Evolutionary conservation across 2,329 filamentous ascomycete species (phyloP).

Genomic region (Claviceps arundinis): DNA sequence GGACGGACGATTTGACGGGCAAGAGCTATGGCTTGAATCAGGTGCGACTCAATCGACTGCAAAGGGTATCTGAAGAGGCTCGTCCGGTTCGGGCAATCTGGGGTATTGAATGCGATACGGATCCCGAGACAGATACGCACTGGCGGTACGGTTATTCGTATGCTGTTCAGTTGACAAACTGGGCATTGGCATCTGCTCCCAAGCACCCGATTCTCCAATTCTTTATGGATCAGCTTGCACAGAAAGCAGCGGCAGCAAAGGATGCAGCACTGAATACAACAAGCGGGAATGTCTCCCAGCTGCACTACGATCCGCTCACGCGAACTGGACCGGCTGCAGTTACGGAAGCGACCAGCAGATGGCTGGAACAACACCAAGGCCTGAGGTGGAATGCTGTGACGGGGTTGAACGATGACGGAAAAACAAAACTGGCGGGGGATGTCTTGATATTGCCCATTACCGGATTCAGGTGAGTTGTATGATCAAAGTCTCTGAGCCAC

Average conservation of each 20-base stretch:
- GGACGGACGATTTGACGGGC: conserved; percentile 2
- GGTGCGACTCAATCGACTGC: background rate
- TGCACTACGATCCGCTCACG: conserved; percentile 9
- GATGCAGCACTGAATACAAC: background rate
- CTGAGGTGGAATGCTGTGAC: conserved; percentile 12
- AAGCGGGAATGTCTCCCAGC: background rate
- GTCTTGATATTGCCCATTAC: conserved; percentile 11
- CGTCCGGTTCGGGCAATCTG: conserved; percentile 2
- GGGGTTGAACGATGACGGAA: conserved; percentile 10
- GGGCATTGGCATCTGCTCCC: conserved; percentile 12
- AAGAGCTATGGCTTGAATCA: background rate
- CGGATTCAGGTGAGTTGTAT: conserved; percentile 11
- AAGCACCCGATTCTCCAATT: conserved; percentile 8
- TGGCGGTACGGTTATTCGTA: conserved; percentile 14
- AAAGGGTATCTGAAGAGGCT: background rate
- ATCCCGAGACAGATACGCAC: conserved; percentile 9
- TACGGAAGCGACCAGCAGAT: conserved; percentile 10
- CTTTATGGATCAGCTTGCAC: conserved; percentile 9
- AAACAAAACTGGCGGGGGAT: conserved; percentile 9
- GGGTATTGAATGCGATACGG: conserved; percentile 5
- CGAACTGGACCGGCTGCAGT: conserved; percentile 13
- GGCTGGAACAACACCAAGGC: conserved; percentile 8
- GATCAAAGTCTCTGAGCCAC: too few species aligned
- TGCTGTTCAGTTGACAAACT: conserved; percentile 12
- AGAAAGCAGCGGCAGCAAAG: conserved; percentile 4